Evolutionary conservation across 2,329 filamentous ascomycete species (phyloP).

Genomic region (Sordariomycetes sp.): DNA sequence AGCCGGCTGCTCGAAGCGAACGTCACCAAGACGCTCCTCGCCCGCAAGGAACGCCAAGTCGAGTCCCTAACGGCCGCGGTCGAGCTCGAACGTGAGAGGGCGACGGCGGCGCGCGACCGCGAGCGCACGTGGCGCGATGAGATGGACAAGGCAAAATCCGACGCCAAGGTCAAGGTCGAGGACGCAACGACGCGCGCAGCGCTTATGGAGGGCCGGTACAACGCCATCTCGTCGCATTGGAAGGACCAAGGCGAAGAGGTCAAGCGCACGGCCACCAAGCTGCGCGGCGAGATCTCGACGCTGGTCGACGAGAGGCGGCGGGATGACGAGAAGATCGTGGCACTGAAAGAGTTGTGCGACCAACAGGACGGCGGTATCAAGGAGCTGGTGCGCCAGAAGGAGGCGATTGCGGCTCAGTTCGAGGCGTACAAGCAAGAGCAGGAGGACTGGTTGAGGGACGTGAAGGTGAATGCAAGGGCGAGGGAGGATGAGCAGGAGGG

Average conservation of each 20-base stretch:
- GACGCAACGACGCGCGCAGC: conserved; percentile 54
- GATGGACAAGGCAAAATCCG: conserved; percentile 49
- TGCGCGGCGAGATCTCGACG: conserved; percentile 41
- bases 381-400: conserved; percentile 48
- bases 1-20: conserved; percentile 57
- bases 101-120: conserved; percentile 45
- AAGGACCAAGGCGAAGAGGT: conserved; percentile 55
- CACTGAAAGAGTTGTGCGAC: conserved; percentile 58
- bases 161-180: conserved; percentile 53
- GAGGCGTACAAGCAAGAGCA: conserved; percentile 55
- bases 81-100: conserved; percentile 52
- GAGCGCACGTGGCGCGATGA: conserved; percentile 53
- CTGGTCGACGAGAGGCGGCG: conserved; percentile 43
- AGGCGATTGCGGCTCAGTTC: conserved; percentile 48
- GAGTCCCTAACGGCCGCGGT: conserved; percentile 55
- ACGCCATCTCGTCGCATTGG: conserved; percentile 55
- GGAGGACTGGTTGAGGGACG: conserved; percentile 46
- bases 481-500: conserved; percentile 52
- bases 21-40: conserved; percentile 60
- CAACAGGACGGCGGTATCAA: conserved; percentile 62
- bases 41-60: conserved; percentile 64
- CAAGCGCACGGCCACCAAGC: conserved; percentile 35
- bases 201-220: conserved; percentile 61
- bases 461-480: conserved; percentile 44
- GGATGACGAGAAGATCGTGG: conserved; percentile 54